Evolutionary conservation across 345 rosid species (phyloP), one percentile per base, ranked within the genome.

Genomic region (Rhodomyrtus tomentosa): DNA sequence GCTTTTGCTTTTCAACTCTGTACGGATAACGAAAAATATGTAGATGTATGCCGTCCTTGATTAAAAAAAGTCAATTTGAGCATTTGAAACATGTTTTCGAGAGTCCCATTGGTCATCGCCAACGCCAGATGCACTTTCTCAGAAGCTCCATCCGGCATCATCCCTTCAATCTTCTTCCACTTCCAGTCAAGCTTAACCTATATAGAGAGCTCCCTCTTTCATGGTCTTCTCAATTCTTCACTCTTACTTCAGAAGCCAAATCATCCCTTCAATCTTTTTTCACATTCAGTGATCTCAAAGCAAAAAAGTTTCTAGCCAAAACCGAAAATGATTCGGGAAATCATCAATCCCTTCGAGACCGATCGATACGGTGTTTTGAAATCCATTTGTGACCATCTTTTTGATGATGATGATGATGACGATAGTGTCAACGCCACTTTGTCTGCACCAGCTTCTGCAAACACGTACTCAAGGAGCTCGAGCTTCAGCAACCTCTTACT

Each of bases 401-500:
- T 45, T 1, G 0, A 59, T 27, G 38, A 59, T 59, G 1, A 59
- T 29, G 73, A 15, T 3, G 38, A 14, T 29, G 73, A 15, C 1
- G 38, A 14, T 40, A 24, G 38, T 21, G 83, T 49, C 42, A 36
- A 12, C 2, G 32, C 16, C 4, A 29, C 21, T 0, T 29, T 49
- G 20, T 25, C 42, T 25, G 50, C 42, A 5, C 25, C 49, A 59
- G 6, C 21, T 59, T 21, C 40, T 59, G 38, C 21, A 18, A 6
- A 4, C 73, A 59, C 29, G 36, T 27, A 6, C 40, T 27, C 73
- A 27, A 49, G 91, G 89, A 88, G 82, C 50, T 55, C 90, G 25
- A 90, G 84, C 85, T 89, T 90, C 73, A 55, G 84, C 83, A 85
- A 86, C 59, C 82, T 87, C 84, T 85, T 86, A 81, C 81, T 76